Evolutionary conservation across 352 stramenopile genomes (phyloP).

Genomic region (Phytophthora aleatoria): DNA sequence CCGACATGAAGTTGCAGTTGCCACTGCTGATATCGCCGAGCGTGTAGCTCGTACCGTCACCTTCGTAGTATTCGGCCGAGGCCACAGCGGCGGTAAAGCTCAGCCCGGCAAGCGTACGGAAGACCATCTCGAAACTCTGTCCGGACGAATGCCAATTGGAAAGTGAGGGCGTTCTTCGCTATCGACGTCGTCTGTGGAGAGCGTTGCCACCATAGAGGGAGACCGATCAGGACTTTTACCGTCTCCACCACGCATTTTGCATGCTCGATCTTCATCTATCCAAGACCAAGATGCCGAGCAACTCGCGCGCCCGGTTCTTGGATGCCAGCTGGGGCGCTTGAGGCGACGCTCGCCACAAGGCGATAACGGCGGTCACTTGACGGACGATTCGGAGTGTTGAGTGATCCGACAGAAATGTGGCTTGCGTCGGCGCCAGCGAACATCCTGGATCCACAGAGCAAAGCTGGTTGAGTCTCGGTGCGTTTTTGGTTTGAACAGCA

Average conservation of each 20-base stretch:
- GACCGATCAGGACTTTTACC: conserved; percentile 2
- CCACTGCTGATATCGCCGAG: conserved; percentile 28
- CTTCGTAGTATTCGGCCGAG: conserved; percentile 36
- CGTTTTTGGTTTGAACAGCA: conserved; percentile 4
- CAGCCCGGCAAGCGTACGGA: conserved; percentile 15
- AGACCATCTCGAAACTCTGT: conserved; percentile 15
- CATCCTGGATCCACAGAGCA: not conserved
- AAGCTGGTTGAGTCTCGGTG: conserved; percentile 10
- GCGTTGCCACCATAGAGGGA: not conserved
- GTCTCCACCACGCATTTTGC: conserved; percentile 20
- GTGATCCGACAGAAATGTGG: not conserved
- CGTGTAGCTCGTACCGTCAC: conserved; percentile 49
- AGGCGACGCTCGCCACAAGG: not conserved
- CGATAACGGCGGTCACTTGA: conserved; percentile 5
- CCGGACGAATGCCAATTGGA: conserved; percentile 9
- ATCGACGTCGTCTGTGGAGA: not conserved
- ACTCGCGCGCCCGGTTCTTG: conserved; percentile 28
- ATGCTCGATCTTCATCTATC: conserved; percentile 30
- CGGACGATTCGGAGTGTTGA: conserved; percentile 11
- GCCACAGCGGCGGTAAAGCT: conserved; percentile 1
- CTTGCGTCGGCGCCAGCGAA: no score
- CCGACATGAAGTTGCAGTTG: conserved; percentile 58
- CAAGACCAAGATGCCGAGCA: conserved; percentile 22
- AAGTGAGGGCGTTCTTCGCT: conserved; percentile 11
- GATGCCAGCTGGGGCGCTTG: conserved; percentile 23